These are phyloP conservation scores for Suhomyces pyralidae DNA, from an alignment of 805 yeast genomes.

Conservation along the genomic window DNA sequence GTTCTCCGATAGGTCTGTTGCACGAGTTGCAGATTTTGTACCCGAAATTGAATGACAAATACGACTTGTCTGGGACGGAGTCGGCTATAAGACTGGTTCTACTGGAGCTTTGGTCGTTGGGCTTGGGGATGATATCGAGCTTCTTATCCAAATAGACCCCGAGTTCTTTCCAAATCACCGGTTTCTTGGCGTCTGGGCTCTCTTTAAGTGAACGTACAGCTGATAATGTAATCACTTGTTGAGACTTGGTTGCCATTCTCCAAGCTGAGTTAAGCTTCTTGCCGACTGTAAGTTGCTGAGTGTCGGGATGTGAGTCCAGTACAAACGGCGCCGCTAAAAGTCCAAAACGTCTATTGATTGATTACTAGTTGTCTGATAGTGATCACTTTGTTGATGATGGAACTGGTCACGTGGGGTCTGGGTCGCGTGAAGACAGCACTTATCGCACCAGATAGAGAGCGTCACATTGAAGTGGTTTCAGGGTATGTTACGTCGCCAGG, in stretches of 20 bases:
- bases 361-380: not conserved
- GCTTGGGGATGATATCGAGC: constrained; percentile 25
- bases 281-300: not conserved
- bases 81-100: constrained; percentile 20
- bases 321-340: not conserved
- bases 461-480: not conserved
- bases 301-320: not conserved
- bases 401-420: no score
- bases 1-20: constrained; percentile 39
- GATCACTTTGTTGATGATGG: not conserved
- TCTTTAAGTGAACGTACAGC: constrained; percentile 21
- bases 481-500: constrained; percentile 65
- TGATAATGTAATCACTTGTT: constrained; percentile 26
- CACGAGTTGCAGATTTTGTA: constrained; percentile 41
- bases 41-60: constrained; percentile 31
- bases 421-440: no score
- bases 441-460: no score
- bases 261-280: not conserved
- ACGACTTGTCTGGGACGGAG: constrained; percentile 24
- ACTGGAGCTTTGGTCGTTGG: constrained; percentile 16
- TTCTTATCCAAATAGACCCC: constrained; percentile 43
- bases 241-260: constrained; percentile 21
- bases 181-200: constrained; percentile 17
- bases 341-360: not conserved
- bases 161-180: constrained; percentile 43